Evolutionary conservation across 1,284 basidiomycete species (phyloP), one percentile per base, ranked within the genome.

Genomic region (Ceratobasidium sp.): DNA sequence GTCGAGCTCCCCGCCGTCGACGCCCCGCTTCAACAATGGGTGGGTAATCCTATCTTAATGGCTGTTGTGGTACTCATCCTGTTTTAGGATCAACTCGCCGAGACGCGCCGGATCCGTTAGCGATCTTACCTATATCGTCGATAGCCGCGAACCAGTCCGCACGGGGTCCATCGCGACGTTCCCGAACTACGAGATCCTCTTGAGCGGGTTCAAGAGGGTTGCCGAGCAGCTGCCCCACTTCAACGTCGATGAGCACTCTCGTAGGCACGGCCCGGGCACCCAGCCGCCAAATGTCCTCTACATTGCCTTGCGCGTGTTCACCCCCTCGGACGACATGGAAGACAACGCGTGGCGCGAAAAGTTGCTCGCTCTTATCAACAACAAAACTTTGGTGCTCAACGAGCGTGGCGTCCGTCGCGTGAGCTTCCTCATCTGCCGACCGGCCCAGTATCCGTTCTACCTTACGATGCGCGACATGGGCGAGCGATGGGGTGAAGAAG

Each of bases 241-340:
- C 80, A 91, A 93, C 78, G 79, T 84, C 37, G 84, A 84, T 24
- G 93, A 96, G 79, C 91, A 90, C 81, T 84, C 82, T 74, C 89
- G 92, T 76, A 91, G 92, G 75, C 90, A 95, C 81, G 93, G 92
- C 37, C 83, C 84, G 69, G 89, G 89, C 77, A 86, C 84, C 76
- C 88, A 94, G 78, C 88, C 92, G 19, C 94, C 93, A 19, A 96
- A 98, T 80, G 96, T 99, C 74, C 85, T 99, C 83, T 98, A 98
- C 84, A 85, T 98, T 75, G 96, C 95, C 37, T 86, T 98, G 69
- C 92, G 94, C 68, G 88, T 96, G 77, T 94, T 95, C 83, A 84
- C 91, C 75, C 86, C 89, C 54, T 87, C 88, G 64, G 90, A 94
- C 75, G 92, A 94, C 79, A 87, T 91, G 83, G 82, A 89, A 7